Evolutionary conservation across 2,329 filamentous ascomycete species (phyloP), one percentile per base, ranked within the genome.

Genomic region (Thermothelomyces thermophilus): DNA sequence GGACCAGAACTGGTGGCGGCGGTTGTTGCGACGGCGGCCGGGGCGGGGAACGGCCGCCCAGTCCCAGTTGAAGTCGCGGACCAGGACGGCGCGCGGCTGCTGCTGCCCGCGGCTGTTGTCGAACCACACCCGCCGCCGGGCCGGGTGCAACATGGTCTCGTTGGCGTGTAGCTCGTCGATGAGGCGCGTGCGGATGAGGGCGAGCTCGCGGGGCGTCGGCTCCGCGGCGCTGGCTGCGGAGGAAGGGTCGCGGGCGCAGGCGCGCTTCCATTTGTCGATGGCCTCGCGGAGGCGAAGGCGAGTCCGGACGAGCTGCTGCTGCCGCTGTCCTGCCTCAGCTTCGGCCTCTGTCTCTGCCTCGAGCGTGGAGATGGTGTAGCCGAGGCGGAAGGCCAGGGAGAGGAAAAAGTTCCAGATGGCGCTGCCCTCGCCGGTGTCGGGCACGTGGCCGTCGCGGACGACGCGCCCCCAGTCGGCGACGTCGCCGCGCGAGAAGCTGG

Each of bases 151-250:
- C 58, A 73, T 68, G 30, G 63, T 67, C 46, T 66, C 61, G 51
- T 74, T 75, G 49, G 65, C 60, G 35, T 68, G 64, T 19, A 68
- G 63, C 62, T 79, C 74, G 3, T 67, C 60, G 17, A 77, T 64
- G 39, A 78, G 63, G 0, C 63, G 64, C 39, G 63, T 60, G 31
- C 70, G 64, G 35, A 75, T 61, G 1, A 66, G 34, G 1, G 57
- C 44, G 36, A 62, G 60, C 7, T 63, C 58, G 3, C 55, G 37
- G 7, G 63, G 31, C 9, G 37, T 51, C 13, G 52, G 42, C 26
- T 26, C 13, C 22, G 5, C 20, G 19, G 22, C n/a, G n/a, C n/a
- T n/a, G n/a, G n/a, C n/a, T n/a, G n/a, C n/a, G n/a, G n/a, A n/a
- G n/a, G n/a, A n/a, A n/a, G n/a, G n/a, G n/a, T n/a, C n/a, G n/a